Conservation (phyloP, 2,329 filamentous ascomycete genomes). For the Pestalotiopsis sp. region DNA sequence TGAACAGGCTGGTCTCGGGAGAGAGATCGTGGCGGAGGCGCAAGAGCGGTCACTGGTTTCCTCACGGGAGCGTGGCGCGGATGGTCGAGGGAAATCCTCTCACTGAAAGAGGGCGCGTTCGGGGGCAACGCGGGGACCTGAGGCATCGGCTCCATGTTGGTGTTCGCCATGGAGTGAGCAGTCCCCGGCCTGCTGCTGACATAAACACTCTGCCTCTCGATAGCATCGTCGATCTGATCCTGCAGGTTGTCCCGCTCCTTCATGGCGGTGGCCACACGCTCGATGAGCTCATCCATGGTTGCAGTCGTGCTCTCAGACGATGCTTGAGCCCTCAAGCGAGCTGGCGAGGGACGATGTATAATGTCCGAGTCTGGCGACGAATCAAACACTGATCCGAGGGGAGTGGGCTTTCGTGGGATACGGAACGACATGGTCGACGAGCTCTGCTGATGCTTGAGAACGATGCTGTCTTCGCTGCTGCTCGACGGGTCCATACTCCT, state of each 20-base stretch:
- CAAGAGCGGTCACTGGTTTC: constrained; percentile 22
- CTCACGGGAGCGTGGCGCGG: constrained; percentile 37
- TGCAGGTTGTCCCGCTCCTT: constrained; percentile 61
- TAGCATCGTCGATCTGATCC: constrained; percentile 60
- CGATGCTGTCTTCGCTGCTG: constrained; percentile 36
- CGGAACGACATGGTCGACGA: constrained; percentile 59
- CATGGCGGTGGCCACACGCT: constrained; percentile 59
- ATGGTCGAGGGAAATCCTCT: constrained; percentile 52
- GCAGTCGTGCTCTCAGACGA: constrained; percentile 34
- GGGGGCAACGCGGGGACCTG: constrained; percentile 60
- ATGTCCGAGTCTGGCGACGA: constrained; percentile 28
- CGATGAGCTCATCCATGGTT: constrained; percentile 53
- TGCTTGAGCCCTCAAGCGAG: constrained; percentile 46
- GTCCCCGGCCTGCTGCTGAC: constrained; percentile 54
- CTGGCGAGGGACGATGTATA: constrained; percentile 46
- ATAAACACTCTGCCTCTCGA: constrained; percentile 64
- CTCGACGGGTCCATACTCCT: constrained; percentile 37
- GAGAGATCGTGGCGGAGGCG: not conserved
- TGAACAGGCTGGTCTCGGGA: constrained; percentile 19
- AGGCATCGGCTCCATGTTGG: constrained; percentile 55
- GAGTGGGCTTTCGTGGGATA: constrained; percentile 49
- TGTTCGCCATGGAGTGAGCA: constrained; percentile 27
- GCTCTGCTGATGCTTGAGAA: constrained; percentile 43
- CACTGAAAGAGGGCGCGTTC: constrained; percentile 58
- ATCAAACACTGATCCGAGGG: constrained; percentile 35